Percentiles rank a stretch among this genome's conserved stretches.
These are phyloP conservation scores for Flagelloscypha sp. DNA, from an alignment of 768 basidiomycete genomes.

Conservation along the genomic window DNA sequence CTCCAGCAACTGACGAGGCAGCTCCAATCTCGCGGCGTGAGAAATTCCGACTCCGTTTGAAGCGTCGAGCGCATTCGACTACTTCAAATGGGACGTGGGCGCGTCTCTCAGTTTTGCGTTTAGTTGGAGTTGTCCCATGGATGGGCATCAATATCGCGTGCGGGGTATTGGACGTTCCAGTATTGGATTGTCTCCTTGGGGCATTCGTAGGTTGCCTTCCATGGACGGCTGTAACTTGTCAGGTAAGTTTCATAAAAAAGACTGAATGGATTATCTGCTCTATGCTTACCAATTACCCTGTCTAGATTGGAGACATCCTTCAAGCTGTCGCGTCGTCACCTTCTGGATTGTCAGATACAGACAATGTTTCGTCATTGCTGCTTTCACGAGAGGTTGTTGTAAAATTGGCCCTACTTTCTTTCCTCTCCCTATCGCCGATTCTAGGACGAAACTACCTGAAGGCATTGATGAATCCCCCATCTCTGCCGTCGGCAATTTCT, in stretches of 20 bases:
- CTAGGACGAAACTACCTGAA: conserved; percentile 63
- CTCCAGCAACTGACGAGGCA: neutral
- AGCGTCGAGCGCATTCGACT: conserved; percentile 15
- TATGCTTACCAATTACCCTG: conserved; percentile 11
- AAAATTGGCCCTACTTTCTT: conserved; percentile 77
- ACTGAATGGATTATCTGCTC: too few relatives aligned
- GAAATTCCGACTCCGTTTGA: conserved; percentile 4
- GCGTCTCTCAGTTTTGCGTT: conserved; percentile 76
- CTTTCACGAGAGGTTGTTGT: conserved; percentile 74
- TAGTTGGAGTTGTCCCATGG: conserved; percentile 94
- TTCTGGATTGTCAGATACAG: conserved; percentile 64
- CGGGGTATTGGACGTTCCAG: conserved; percentile 78
- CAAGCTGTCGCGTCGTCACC: conserved; percentile 74
- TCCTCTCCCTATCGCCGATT: conserved; percentile 82
- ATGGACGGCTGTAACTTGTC: conserved; percentile 90
- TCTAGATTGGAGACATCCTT: conserved; percentile 76
- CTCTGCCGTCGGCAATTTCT: too few relatives aligned
- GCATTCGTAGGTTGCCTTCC: conserved; percentile 79
- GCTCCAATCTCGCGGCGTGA: neutral
- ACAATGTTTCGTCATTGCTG: conserved; percentile 78
- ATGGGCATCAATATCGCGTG: conserved; percentile 95
- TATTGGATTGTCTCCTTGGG: conserved; percentile 70
- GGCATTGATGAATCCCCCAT: conserved; percentile 34
- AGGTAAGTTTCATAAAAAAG: conserved; percentile 46
- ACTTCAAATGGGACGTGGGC: conserved; percentile 60